Conservation (phyloP, 495 filamentous ascomycete genomes). For the Aspergillus baeticus region DNA sequence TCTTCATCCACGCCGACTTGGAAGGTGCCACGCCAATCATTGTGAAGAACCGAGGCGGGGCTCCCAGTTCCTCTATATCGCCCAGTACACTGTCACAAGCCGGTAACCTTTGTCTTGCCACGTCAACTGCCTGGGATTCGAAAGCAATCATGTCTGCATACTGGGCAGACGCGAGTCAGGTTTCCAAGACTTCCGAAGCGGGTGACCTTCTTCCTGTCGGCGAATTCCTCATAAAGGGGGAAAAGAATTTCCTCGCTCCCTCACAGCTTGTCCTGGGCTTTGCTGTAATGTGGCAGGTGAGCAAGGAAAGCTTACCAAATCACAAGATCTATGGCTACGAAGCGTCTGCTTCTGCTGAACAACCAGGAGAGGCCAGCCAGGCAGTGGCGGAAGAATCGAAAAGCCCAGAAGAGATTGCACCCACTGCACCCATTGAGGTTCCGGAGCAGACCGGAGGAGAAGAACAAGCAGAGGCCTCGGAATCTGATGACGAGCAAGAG, state of each 20-base stretch:
- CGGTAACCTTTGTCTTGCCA: conserved; percentile 76
- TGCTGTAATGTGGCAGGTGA: conserved; percentile 82
- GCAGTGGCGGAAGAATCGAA: not conserved
- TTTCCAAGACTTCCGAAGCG: conserved; percentile 72
- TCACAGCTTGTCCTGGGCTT: conserved; percentile 86
- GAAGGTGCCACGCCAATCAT: conserved; percentile 79
- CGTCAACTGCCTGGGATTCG: conserved; percentile 89
- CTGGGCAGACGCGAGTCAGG: conserved; percentile 87
- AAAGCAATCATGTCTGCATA: conserved; percentile 94
- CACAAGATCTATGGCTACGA: conserved; percentile 61
- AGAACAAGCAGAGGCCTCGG: conserved; percentile 17
- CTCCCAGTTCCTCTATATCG: conserved; percentile 78
- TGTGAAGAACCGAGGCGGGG: conserved; percentile 77
- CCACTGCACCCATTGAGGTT: not conserved
- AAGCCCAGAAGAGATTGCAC: not conserved
- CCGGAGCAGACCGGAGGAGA: conserved; percentile 12
- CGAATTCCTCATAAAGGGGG: conserved; percentile 74
- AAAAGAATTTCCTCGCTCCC: conserved; percentile 88
- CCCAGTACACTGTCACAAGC: conserved; percentile 91
- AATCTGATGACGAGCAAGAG: conserved; percentile 33
- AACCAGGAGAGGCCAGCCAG: conserved; percentile 6
- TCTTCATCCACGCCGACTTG: conserved; percentile 89
- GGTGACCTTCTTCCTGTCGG: conserved; percentile 81
- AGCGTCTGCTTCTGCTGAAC: conserved; percentile 25
- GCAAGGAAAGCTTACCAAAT: conserved; percentile 78